A percentile compares a stretch with the other conserved stretches of the same genome.
phyloP scores from a whole-genome alignment of 1,284 basidiomycete genomes.

The Cutaneotrichosporon cutaneum region DNA sequence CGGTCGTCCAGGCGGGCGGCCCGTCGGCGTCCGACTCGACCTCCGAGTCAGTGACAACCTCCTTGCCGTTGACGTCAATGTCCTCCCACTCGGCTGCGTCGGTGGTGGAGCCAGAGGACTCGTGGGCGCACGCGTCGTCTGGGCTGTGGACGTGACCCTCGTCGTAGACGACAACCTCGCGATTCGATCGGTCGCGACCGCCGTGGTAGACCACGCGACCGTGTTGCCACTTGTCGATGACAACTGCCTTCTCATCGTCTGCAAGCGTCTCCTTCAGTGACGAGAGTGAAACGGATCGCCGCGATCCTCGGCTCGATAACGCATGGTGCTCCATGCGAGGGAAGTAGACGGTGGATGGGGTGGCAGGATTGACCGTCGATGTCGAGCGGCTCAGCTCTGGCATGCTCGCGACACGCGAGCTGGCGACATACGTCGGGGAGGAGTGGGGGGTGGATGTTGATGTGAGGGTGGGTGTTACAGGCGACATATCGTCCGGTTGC shows the following conservation, averaged over 20 bases:
- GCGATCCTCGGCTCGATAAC: not conserved
- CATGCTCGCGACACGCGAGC: not conserved
- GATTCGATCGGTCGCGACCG: not conserved
- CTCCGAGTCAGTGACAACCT: not conserved
- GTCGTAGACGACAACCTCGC: not conserved
- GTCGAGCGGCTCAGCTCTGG: constrained; percentile 7
- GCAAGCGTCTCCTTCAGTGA: not conserved
- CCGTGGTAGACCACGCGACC: not conserved
- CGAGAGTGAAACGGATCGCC: not conserved
- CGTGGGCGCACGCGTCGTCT: not conserved
- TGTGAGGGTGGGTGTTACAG: not conserved
- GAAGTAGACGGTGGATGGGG: constrained; percentile 4
- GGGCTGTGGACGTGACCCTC: not conserved
- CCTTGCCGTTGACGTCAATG: not conserved
- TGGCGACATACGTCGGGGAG: not conserved
- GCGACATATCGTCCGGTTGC: not conserved
- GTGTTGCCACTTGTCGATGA: not conserved
- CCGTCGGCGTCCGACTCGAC: not conserved
- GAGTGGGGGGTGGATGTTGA: not conserved
- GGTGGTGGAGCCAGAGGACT: not conserved
- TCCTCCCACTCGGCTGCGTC: constrained; percentile 10
- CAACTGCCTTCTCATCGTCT: not conserved
- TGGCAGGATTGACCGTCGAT: constrained; percentile 3
- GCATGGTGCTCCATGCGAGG: not conserved
- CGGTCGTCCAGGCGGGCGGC: constrained; percentile 2